Evolutionary conservation across 2,329 filamentous ascomycete genomes (phyloP).

Genomic region (Neocatenulostroma microsporum): DNA sequence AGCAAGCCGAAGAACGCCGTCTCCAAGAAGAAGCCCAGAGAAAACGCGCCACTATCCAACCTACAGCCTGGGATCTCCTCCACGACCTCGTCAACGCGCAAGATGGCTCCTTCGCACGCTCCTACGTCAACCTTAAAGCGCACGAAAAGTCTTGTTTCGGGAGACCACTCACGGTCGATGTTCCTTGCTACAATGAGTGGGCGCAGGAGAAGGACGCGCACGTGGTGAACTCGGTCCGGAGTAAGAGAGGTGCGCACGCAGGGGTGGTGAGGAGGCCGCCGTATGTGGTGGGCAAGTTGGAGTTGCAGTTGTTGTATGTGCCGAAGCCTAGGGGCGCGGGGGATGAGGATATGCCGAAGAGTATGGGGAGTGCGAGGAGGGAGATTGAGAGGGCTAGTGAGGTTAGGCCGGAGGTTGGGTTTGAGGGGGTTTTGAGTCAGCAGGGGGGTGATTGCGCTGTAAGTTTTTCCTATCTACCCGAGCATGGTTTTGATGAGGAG

Average conservation of each 20-base stretch:
- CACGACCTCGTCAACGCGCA: slow-evolving; percentile 75
- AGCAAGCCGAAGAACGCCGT: slow-evolving; percentile 51
- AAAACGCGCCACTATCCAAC: slow-evolving; percentile 54
- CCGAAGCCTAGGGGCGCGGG: slow-evolving; percentile 78
- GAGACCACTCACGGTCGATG: slow-evolving; percentile 75
- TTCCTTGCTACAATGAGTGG: slow-evolving; percentile 98
- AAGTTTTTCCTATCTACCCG: slow-evolving; percentile 40
- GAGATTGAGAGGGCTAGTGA: slow-evolving; percentile 89
- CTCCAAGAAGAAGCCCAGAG: slow-evolving; percentile 34
- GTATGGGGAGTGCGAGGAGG: slow-evolving; percentile 92
- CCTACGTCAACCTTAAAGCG: slow-evolving; percentile 89
- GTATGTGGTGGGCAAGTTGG: slow-evolving; percentile 93
- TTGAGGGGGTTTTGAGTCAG: slow-evolving; percentile 86
- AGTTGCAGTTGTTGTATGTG: slow-evolving; percentile 89
- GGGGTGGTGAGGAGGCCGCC: slow-evolving; percentile 72
- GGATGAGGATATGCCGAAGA: slow-evolving; percentile 98
- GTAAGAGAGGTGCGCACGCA: slow-evolving; percentile 51
- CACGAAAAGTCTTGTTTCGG: slow-evolving; percentile 85
- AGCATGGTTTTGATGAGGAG: background rate
- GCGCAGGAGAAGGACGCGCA: slow-evolving; percentile 69
- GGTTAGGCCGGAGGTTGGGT: slow-evolving; percentile 61
- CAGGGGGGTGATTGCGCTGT: slow-evolving; percentile 97
- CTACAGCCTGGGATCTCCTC: slow-evolving; percentile 76
- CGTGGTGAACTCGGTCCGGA: slow-evolving; percentile 81
- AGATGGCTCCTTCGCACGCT: slow-evolving; percentile 88